phyloP scores from a whole-genome alignment of 345 rosid genomes.

The Hevea brasiliensis region DNA sequence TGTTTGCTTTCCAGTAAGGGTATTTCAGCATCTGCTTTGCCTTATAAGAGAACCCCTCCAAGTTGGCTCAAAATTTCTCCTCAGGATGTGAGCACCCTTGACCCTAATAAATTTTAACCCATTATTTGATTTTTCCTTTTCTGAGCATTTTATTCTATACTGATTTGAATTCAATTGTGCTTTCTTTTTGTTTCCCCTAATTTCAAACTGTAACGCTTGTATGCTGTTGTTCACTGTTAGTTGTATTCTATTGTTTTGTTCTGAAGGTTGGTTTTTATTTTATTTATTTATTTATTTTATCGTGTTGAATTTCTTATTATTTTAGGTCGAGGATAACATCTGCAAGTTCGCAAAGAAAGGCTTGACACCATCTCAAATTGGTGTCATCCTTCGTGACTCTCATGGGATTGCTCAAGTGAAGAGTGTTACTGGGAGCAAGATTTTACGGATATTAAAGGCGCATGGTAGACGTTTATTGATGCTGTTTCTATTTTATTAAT shows the following conservation, averaged over 20 bases:
- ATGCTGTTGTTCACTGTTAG: no score
- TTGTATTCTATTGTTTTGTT: no score
- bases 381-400: constrained; percentile 35
- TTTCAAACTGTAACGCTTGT: no score
- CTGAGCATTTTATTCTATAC: no score
- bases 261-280: no score
- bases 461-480: constrained; percentile 11
- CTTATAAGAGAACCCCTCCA: constrained; percentile 81
- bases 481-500: no score
- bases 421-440: constrained; percentile 34
- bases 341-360: constrained; percentile 37
- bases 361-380: constrained; percentile 33
- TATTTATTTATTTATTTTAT: not conserved
- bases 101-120: no score
- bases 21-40: constrained; percentile 81
- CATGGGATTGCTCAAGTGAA: constrained; percentile 35
- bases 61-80: constrained; percentile 69
- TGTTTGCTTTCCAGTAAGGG: constrained; percentile 50
- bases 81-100: constrained; percentile 49
- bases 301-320: not conserved
- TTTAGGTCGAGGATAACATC: constrained; percentile 33
- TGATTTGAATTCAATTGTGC: no score
- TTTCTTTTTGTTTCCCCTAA: no score
- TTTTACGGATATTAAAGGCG: constrained; percentile 34
- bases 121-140: no score